Evolutionary conservation across 345 rosid genomes (phyloP).

Genomic region (Nasturtium officinale): DNA sequence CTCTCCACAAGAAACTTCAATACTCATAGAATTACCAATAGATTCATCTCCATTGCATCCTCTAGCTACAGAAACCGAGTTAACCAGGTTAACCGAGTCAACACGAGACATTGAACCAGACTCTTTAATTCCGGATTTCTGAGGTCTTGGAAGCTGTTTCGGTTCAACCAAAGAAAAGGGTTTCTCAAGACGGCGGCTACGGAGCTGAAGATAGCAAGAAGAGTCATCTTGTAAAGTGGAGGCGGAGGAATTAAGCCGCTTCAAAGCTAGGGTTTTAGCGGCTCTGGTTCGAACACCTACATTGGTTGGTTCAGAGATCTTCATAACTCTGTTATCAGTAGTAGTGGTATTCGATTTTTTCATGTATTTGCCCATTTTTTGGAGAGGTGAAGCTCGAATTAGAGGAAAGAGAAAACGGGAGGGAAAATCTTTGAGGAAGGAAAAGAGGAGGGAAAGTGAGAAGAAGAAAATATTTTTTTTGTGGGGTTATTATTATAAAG

Average conservation of each 20-base stretch:
- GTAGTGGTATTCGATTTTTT: slow-evolving; percentile 41
- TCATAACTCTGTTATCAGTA: slow-evolving; percentile 35
- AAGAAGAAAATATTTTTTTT: slow-evolving; percentile 10
- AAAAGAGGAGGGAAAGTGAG: slow-evolving; percentile 26
- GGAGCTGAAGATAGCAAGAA: slow-evolving; percentile 66
- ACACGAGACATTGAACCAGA: slow-evolving; percentile 32
- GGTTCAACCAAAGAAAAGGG: slow-evolving; percentile 27
- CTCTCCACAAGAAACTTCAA: slow-evolving; percentile 56
- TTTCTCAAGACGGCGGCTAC: slow-evolving; percentile 68
- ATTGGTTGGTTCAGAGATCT: slow-evolving; percentile 32
- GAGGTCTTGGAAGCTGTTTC: slow-evolving; percentile 23
- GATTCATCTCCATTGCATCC: slow-evolving; percentile 25
- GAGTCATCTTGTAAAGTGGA: slow-evolving; percentile 34
- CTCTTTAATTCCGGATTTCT: slow-evolving; percentile 18
- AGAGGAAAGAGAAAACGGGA: slow-evolving; percentile 37
- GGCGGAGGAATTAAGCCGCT: slow-evolving; percentile 41
- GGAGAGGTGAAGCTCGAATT: slow-evolving; percentile 10
- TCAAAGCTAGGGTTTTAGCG: slow-evolving; percentile 51
- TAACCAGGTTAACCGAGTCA: slow-evolving; percentile 24
- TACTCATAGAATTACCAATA: slow-evolving; percentile 23
- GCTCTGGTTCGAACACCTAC: slow-evolving; percentile 47
- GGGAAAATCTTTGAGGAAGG: slow-evolving; percentile 37
- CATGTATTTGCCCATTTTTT: slow-evolving; percentile 44
- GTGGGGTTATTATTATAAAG: slow-evolving; percentile 30
- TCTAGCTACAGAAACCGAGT: slow-evolving; percentile 25